Base-by-base conservation (phyloP, 768 basidiomycete genomes). In the Grammothele lineata region DNA sequence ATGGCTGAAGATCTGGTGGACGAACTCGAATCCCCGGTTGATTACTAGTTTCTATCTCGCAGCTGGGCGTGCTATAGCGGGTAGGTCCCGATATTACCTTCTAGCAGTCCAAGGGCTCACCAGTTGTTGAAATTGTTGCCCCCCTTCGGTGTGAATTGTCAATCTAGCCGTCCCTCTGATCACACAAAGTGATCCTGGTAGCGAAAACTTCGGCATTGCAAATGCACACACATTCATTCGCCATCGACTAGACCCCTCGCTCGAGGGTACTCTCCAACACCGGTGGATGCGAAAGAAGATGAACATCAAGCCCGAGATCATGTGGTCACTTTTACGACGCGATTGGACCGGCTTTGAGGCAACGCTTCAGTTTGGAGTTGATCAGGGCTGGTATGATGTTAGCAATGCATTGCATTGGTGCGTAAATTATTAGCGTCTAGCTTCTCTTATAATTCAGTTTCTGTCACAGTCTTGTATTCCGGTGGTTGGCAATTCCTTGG, bases 1-100 rank as follows among this genome's bases (percentile, higher is more conserved):
- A 3, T 76, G 71, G 72, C 22, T 72, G 0, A 62, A 62, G 18
- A 57, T 73, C 0, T 77, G 74, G 73, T 70, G 70, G 63, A 70
- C 63, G 0, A 76, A 75, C 43, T 3, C 3, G 1, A 50, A 50
- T n/a, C 42, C 48, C 8, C 12, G 38, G 1, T 37, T 43, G 3
- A 63, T 75, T 12, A 37, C 48, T 0, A 49, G 48, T 0, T 75
- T 69, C 45, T 75, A 70, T 45, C 21, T 74, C 10, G 63, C 70
- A 0, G 43, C 58, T 0, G 51, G 57, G 2, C 54, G 60, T 0
- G 26, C 48, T 18, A 12, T 45, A 15, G 58, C 57, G 12, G 46
- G 63, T 66, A 22, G 40, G 33, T 24, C 36, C 22, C 42, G 15
- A 22, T 34, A 5, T n/a, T 17, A 23, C 11, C 17, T 22, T 15